Conservation (phyloP, 169 alveolate genomes). For the Plasmodium gallinaceum region DNA sequence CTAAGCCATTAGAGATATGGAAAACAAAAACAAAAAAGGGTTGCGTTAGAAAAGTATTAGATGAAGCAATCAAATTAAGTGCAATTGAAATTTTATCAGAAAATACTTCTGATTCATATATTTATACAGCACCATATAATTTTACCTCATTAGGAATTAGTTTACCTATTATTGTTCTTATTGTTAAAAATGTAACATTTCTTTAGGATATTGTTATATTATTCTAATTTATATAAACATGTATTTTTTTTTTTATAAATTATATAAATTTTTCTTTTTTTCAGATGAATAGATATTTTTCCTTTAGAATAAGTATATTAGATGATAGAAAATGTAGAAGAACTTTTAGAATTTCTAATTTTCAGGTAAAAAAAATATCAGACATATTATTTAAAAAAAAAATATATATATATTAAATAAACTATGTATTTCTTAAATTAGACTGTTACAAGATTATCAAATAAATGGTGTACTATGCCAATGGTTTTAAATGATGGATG, state of each 20-base stretch:
- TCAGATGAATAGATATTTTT: constrained; percentile 94
- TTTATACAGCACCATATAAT: constrained; percentile 43
- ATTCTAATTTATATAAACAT: not conserved
- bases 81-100: constrained; percentile 63
- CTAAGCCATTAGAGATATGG: constrained; percentile 73
- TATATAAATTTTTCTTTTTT: not conserved
- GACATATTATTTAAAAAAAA: too few species aligned
- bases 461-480: constrained; percentile 93
- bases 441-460: constrained; percentile 73
- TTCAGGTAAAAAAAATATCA: constrained; percentile 83
- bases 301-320: constrained; percentile 96
- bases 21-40: constrained; percentile 63
- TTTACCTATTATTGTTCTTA: constrained; percentile 55
- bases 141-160: constrained; percentile 41
- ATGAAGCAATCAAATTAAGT: constrained; percentile 70
- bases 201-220: too few species aligned
- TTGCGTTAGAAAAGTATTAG: constrained; percentile 55
- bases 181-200: constrained; percentile 50
- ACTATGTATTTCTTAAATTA: not conserved
- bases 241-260: not conserved
- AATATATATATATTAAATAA: too few species aligned
- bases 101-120: constrained; percentile 65
- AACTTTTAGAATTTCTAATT: constrained; percentile 97
- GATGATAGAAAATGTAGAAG: constrained; percentile 97
- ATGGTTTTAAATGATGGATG: constrained; percentile 98